A percentile compares a stretch with the other conserved stretches of the same genome.
phyloP scores from a whole-genome alignment of 2,329 filamentous ascomycete species.

The Penicillium palitans region DNA sequence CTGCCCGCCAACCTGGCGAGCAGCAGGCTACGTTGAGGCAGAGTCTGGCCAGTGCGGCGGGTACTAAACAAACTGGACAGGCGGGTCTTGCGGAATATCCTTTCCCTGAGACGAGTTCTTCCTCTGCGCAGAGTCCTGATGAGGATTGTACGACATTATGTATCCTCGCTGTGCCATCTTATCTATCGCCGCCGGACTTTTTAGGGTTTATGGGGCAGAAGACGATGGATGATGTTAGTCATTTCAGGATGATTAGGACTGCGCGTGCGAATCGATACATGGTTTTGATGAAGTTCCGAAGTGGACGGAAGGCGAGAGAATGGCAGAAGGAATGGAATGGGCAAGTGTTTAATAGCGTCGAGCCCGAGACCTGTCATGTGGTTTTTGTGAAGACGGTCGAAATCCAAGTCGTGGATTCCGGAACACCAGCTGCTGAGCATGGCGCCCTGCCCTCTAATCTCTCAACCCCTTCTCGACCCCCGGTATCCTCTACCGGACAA shows the following conservation, averaged over 20 bases:
- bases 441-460: constrained; percentile 59
- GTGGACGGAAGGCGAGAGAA: constrained; percentile 68
- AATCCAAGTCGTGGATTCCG: constrained; percentile 65
- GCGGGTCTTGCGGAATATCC: constrained; percentile 17
- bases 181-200: constrained; percentile 87
- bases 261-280: constrained; percentile 87
- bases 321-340: constrained; percentile 91
- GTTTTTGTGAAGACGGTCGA: constrained; percentile 92
- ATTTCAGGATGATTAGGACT: constrained; percentile 93
- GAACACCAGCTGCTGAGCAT: constrained; percentile 41
- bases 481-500: constrained; percentile 29
- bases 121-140: constrained; percentile 20
- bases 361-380: constrained; percentile 93
- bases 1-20: constrained; percentile 31
- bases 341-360: constrained; percentile 87
- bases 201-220: constrained; percentile 87
- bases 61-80: constrained; percentile 6
- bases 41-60: constrained; percentile 13
- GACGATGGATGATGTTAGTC: constrained; percentile 81
- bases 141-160: constrained; percentile 83
- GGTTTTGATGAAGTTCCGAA: constrained; percentile 90
- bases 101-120: constrained; percentile 20
- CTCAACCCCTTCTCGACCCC: constrained; percentile 27
- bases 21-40: constrained; percentile 20
- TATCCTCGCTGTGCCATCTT: constrained; percentile 90